Evolutionary conservation across 148 eudicot species (phyloP).

Genomic region (Camellia lanceoleosa): DNA sequence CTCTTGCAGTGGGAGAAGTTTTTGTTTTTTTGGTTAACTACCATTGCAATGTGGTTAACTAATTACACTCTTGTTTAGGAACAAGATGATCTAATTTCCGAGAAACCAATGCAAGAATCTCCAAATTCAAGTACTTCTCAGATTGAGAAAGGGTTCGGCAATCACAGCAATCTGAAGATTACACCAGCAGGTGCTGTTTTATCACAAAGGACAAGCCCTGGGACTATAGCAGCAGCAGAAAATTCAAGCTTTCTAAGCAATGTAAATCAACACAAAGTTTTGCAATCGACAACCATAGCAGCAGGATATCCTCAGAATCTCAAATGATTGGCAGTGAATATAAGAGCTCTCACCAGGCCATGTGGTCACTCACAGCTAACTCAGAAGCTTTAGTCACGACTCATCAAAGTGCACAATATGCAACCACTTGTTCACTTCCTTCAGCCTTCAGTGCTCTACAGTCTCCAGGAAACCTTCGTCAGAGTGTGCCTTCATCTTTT

Average conservation of each 20-base stretch:
- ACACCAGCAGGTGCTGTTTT: background rate
- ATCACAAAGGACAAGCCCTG: background rate
- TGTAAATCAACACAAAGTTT: background rate
- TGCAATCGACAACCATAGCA: background rate
- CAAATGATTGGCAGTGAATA: background rate
- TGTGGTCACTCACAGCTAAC: background rate
- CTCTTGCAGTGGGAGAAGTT: no score
- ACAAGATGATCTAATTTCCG: background rate
- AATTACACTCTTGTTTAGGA: conserved; percentile 3
- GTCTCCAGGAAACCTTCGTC: background rate
- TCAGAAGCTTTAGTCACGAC: background rate
- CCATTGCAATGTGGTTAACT: background rate
- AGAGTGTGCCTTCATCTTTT: background rate
- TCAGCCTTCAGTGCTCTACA: background rate
- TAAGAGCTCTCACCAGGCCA: background rate
- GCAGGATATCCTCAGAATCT: background rate
- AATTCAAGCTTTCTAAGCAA: background rate
- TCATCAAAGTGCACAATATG: background rate
- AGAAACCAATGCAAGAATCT: background rate
- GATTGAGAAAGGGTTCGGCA: background rate
- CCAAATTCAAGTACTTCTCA: background rate
- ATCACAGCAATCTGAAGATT: background rate
- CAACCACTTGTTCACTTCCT: background rate
- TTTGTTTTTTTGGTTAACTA: no score
- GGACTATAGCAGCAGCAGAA: background rate